phyloP scores from a whole-genome alignment of 1,284 basidiomycete genomes.

The Heliocybe sulcata region DNA sequence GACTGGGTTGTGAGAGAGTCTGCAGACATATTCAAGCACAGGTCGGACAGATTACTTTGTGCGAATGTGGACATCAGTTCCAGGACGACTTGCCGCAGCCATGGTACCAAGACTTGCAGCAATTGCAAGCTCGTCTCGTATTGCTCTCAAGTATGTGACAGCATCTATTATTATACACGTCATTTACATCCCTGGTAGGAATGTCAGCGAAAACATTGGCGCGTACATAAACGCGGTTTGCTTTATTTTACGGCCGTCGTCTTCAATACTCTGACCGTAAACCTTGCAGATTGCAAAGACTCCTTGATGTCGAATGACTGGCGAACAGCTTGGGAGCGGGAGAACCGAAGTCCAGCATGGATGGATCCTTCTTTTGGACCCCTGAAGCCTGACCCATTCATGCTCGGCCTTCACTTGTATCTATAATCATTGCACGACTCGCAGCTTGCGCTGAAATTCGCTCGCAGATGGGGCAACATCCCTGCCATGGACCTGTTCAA shows the following conservation, averaged over 20 bases:
- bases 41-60: background rate
- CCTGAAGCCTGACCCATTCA: background rate
- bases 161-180: too few species aligned
- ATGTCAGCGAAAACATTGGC: background rate
- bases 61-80: background rate
- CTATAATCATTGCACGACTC: background rate
- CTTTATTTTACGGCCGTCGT: background rate
- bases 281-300: background rate
- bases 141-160: background rate
- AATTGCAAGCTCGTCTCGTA: background rate
- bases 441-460: background rate
- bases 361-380: too few species aligned
- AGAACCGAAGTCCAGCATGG: background rate
- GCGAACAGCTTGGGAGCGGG: background rate
- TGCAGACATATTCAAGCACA: background rate
- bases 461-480: constrained; percentile 2
- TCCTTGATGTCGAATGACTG: background rate
- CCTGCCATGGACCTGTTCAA: background rate
- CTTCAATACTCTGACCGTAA: background rate
- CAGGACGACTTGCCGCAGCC: background rate
- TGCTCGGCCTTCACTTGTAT: background rate
- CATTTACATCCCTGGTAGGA: background rate
- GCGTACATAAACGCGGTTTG: background rate
- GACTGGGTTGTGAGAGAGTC: background rate
- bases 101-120: background rate